Conservation (phyloP, 129 eudicot species). For the Flaveria brownii region DNA sequence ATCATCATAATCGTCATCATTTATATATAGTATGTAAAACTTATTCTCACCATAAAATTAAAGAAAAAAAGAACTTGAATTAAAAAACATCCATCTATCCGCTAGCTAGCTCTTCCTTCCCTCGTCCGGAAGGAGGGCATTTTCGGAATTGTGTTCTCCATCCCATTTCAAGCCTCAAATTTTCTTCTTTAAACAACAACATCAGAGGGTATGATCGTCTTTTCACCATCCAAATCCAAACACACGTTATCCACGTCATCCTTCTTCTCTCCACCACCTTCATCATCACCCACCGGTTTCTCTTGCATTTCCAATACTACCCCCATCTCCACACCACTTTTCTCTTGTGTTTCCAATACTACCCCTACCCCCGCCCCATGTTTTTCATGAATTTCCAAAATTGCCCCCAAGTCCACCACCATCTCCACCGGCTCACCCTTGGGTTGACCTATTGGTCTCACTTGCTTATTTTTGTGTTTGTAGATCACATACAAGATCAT, state of each 20-base stretch:
- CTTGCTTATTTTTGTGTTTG: slow-evolving; percentile 39
- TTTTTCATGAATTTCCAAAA: slow-evolving; percentile 32
- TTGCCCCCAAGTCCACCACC: slow-evolving; percentile 34
- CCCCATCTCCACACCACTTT: slow-evolving; percentile 18
- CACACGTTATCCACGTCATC: slow-evolving; percentile 20
- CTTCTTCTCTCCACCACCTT: slow-evolving; percentile 20
- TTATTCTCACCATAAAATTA: slow-evolving; percentile 4
- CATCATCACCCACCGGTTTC: slow-evolving; percentile 14
- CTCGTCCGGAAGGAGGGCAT: background rate
- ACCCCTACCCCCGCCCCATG: slow-evolving; percentile 4
- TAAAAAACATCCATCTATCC: background rate
- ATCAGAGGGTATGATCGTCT: slow-evolving; percentile 10
- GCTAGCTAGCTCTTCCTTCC: slow-evolving; percentile 18
- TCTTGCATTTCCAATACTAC: slow-evolving; percentile 21
- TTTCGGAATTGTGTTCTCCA: background rate
- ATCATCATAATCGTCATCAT: background rate
- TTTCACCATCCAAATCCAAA: slow-evolving; percentile 25
- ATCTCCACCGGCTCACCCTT: background rate
- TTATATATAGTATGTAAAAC: background rate
- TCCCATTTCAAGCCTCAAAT: background rate
- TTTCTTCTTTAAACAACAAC: background rate
- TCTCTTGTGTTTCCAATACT: slow-evolving; percentile 23
- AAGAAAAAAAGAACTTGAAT: background rate
- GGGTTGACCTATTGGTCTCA: slow-evolving; percentile 30
- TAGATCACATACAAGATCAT: slow-evolving; percentile 56